A percentile compares a stretch with the other conserved stretches of the same genome.
phyloP scores from a whole-genome alignment of 345 rosid genomes.

The Aethionema arabicum region DNA sequence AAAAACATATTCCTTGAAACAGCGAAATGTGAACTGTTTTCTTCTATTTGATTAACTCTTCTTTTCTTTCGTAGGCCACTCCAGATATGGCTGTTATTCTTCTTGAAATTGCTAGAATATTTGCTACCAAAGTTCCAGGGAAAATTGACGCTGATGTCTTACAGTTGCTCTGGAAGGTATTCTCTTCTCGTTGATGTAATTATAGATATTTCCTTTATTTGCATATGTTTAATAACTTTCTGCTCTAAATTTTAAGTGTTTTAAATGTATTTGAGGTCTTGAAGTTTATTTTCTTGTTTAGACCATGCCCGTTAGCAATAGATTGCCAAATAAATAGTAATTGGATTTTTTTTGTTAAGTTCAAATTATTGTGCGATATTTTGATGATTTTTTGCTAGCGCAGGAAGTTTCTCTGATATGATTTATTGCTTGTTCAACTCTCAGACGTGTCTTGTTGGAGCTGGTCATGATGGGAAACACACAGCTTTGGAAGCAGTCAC shows the following conservation, averaged over 20 bases:
- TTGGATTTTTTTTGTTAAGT: neutral
- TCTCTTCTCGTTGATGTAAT: conserved; percentile 27
- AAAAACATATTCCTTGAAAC: conserved; percentile 15
- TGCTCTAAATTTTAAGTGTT: conserved; percentile 7
- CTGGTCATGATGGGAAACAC: conserved; percentile 98
- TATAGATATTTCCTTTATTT: neutral
- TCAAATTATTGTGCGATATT: conserved; percentile 6
- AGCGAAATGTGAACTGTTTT: conserved; percentile 17
- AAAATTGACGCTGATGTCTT: conserved; percentile 98
- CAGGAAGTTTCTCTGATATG: conserved; percentile 4
- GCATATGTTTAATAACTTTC: conserved; percentile 8
- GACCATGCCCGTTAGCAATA: conserved; percentile 13
- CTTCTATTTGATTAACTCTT: conserved; percentile 8
- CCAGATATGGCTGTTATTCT: conserved; percentile 99
- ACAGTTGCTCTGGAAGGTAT: conserved; percentile 94
- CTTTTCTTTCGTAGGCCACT: conserved; percentile 68
- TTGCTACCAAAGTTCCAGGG: conserved; percentile 99
- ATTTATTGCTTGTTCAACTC: conserved; percentile 24
- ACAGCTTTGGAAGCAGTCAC: conserved; percentile 99
- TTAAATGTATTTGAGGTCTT: conserved; percentile 13
- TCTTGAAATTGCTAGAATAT: conserved; percentile 98
- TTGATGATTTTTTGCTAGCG: conserved; percentile 15
- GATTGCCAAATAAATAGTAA: conserved; percentile 10
- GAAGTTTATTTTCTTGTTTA: conserved; percentile 24
- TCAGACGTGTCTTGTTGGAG: conserved; percentile 98